Conservation (phyloP, 192 early-diverging fungal species). For the Coemansia sp. region DNA sequence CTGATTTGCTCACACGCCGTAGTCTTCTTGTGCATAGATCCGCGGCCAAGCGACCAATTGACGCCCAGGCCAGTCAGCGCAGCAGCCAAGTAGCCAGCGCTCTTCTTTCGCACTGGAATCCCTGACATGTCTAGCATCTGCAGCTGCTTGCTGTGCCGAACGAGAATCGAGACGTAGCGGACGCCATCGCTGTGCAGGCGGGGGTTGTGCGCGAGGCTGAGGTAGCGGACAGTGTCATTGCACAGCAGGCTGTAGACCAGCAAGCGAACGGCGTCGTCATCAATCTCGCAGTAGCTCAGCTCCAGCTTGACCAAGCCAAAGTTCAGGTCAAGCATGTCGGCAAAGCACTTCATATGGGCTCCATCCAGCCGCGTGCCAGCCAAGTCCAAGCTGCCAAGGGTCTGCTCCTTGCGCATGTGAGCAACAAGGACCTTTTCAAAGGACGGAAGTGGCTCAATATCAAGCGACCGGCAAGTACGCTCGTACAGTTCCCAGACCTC, state of each 20-base stretch:
- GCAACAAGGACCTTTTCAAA: constrained; percentile 30
- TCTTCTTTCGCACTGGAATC: constrained; percentile 67
- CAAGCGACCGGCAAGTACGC: constrained; percentile 34
- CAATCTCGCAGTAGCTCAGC: constrained; percentile 67
- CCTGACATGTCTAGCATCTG: constrained; percentile 70
- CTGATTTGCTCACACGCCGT: constrained; percentile 40
- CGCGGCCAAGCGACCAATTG: constrained; percentile 46
- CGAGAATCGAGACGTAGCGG: constrained; percentile 69
- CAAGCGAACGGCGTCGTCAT: constrained; percentile 70
- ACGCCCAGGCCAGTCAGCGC: constrained; percentile 56
- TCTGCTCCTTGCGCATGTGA: constrained; percentile 40
- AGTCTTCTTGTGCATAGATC: constrained; percentile 45
- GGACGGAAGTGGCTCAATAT: constrained; percentile 31
- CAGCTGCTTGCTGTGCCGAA: constrained; percentile 69
- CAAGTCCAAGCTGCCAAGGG: constrained; percentile 40
- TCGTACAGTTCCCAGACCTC: constrained; percentile 48
- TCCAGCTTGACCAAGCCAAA: constrained; percentile 69
- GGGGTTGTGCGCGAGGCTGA: constrained; percentile 69
- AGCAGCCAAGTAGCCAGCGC: constrained; percentile 64
- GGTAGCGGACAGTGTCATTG: constrained; percentile 61
- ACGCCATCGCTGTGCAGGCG: constrained; percentile 69
- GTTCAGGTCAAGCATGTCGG: constrained; percentile 72
- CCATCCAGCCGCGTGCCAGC: constrained; percentile 58
- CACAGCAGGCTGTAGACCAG: constrained; percentile 71
- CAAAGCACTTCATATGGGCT: constrained; percentile 62